Evolutionary conservation across 371 early-diverging fungal genomes (phyloP).

Genomic region (Nematocida minor): DNA sequence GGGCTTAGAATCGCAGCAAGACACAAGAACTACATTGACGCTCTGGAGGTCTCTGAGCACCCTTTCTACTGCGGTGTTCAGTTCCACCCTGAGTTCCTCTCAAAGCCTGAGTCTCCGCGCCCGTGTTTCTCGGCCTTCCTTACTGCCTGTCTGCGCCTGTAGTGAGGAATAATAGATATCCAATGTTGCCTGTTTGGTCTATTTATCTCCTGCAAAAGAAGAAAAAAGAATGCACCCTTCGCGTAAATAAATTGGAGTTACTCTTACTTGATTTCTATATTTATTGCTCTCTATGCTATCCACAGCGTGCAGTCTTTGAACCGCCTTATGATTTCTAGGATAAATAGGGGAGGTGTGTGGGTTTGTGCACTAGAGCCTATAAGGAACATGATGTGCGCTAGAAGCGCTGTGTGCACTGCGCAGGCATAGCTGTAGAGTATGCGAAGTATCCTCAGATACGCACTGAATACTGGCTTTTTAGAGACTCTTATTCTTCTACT

Average conservation of each 20-base stretch:
- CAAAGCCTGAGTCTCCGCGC: constrained; percentile 80
- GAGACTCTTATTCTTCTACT: not conserved
- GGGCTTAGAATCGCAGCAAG: constrained; percentile 85
- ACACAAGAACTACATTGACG: constrained; percentile 86
- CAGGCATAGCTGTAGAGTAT: not conserved
- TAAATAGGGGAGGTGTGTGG: not conserved
- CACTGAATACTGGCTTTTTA: not conserved
- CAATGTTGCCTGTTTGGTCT: no score
- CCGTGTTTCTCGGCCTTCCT: constrained; percentile 81
- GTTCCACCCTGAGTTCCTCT: constrained; percentile 96
- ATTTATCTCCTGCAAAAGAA: no score
- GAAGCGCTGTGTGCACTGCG: not conserved
- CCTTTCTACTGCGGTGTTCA: constrained; percentile 91
- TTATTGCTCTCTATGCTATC: no score
- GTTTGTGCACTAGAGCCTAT: not conserved
- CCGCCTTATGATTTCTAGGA: not conserved
- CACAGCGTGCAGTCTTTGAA: not conserved
- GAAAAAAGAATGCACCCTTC: no score
- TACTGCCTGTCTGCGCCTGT: not conserved
- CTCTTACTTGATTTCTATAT: no score
- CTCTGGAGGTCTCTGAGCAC: constrained; percentile 76
- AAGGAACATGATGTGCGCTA: not conserved
- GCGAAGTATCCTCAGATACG: not conserved
- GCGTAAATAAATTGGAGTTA: no score
- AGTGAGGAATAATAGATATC: no score